A percentile compares a stretch with the other conserved stretches of the same genome.
Conservation (phyloP, 345 rosid genomes). For the Salix arbutifolia region DNA sequence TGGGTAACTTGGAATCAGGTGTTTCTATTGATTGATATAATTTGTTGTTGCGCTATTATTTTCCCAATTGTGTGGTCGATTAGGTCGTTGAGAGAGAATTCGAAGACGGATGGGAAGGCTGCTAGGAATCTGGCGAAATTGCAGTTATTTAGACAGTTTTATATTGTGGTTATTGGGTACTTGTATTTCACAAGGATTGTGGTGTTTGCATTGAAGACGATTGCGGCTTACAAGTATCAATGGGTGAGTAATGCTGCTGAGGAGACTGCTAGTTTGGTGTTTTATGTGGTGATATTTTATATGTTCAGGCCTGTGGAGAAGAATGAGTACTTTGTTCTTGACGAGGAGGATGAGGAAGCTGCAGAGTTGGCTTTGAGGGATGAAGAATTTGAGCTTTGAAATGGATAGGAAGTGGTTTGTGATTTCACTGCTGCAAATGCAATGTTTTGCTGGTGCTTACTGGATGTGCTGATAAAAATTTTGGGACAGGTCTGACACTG, state of each 20-base stretch:
- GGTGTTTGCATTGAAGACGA: constrained; percentile 76
- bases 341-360: constrained; percentile 91
- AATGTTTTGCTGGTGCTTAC: constrained; percentile 9
- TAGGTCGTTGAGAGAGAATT: constrained; percentile 72
- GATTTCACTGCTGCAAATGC: constrained; percentile 2
- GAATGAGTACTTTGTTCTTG: constrained; percentile 82
- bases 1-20: constrained; percentile 97
- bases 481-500: constrained; percentile 10
- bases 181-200: constrained; percentile 88
- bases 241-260: constrained; percentile 94
- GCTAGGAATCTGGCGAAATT: constrained; percentile 85
- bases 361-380: constrained; percentile 71
- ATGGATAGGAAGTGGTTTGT: not conserved
- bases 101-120: constrained; percentile 90
- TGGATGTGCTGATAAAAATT: not conserved
- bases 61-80: constrained; percentile 99
- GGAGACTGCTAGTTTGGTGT: constrained; percentile 76
- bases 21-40: constrained; percentile 76
- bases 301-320: constrained; percentile 93
- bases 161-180: constrained; percentile 85
- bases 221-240: constrained; percentile 83
- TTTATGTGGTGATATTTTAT: constrained; percentile 72
- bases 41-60: constrained; percentile 90
- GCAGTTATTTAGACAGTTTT: constrained; percentile 81
- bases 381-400: constrained; percentile 85